Evolutionary conservation across 805 yeast species (phyloP).

Genomic region (Ogataea populi-albae): DNA sequence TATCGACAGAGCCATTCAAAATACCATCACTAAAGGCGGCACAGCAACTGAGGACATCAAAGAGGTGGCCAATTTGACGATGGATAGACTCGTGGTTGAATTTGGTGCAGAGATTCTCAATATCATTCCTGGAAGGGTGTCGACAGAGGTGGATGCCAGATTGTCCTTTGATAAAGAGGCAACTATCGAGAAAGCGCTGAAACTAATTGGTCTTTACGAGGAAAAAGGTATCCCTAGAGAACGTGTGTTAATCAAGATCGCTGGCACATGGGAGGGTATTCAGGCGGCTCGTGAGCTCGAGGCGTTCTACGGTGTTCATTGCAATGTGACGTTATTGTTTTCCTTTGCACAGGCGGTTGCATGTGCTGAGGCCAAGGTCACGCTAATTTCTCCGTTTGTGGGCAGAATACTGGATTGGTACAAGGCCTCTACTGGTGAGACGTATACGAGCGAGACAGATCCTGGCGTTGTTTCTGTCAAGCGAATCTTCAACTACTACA

Average conservation of each 20-base stretch:
- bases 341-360: constrained; percentile 98
- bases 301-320: constrained; percentile 82
- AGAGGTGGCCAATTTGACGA: constrained; percentile 72
- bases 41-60: constrained; percentile 35
- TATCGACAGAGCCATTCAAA: constrained; percentile 84
- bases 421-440: constrained; percentile 88
- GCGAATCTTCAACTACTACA: constrained; percentile 92
- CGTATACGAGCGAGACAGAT: constrained; percentile 73
- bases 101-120: constrained; percentile 89
- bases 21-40: constrained; percentile 61
- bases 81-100: constrained; percentile 90
- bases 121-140: constrained; percentile 98
- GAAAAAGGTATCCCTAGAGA: constrained; percentile 81
- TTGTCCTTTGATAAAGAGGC: constrained; percentile 92
- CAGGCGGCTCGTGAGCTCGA: constrained; percentile 97
- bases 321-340: constrained; percentile 92
- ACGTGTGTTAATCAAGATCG: constrained; percentile 90
- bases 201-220: constrained; percentile 83
- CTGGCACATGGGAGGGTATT: constrained; percentile 99
- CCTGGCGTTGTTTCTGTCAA: constrained; percentile 95
- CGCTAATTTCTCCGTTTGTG: constrained; percentile 96
- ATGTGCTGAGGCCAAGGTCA: constrained; percentile 94
- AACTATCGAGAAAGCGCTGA: constrained; percentile 88
- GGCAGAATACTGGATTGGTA: constrained; percentile 99
- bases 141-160: constrained; percentile 98